These are phyloP conservation scores for Cynara cardunculus DNA, from an alignment of 129 eudicot genomes.

Conservation along the genomic window DNA sequence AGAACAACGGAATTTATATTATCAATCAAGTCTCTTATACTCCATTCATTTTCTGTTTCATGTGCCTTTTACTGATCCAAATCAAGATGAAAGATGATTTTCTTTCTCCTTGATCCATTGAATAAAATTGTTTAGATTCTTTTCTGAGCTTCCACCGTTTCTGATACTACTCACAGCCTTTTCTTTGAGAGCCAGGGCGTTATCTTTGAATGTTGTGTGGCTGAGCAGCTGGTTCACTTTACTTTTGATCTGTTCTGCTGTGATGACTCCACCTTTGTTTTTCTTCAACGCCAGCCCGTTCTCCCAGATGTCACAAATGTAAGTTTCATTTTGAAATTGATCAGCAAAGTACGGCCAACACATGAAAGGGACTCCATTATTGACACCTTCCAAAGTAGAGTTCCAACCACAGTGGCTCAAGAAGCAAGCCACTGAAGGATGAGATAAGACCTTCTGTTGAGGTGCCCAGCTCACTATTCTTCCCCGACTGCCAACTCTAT, in stretches of 20 bases:
- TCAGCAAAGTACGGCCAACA: constrained; percentile 66
- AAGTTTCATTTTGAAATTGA: constrained; percentile 36
- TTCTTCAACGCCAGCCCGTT: constrained; percentile 29
- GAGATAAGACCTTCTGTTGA: constrained; percentile 58
- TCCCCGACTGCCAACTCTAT: constrained; percentile 27
- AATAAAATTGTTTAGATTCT: constrained; percentile 15
- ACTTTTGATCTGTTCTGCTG: constrained; percentile 26
- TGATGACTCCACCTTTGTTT: constrained; percentile 28
- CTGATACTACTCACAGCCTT: constrained; percentile 19
- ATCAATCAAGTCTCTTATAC: neutral
- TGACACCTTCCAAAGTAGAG: constrained; percentile 54
- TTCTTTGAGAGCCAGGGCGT: constrained; percentile 27
- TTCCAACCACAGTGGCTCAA: constrained; percentile 71
- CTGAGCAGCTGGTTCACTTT: constrained; percentile 23
- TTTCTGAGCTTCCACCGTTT: constrained; percentile 29
- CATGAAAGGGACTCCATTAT: constrained; percentile 49
- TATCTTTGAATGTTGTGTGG: constrained; percentile 18
- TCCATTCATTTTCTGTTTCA: neutral
- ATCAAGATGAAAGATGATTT: neutral
- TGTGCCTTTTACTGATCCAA: neutral
- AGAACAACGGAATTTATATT: neutral
- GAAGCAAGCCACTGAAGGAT: constrained; percentile 57
- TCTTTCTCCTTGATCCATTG: constrained; percentile 12
- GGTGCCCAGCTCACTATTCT: constrained; percentile 68
- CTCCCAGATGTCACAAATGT: constrained; percentile 42